Evolutionary conservation across 2,329 filamentous ascomycete species (phyloP), one percentile per base, ranked within the genome.

Genomic region (Aphanocladium album): DNA sequence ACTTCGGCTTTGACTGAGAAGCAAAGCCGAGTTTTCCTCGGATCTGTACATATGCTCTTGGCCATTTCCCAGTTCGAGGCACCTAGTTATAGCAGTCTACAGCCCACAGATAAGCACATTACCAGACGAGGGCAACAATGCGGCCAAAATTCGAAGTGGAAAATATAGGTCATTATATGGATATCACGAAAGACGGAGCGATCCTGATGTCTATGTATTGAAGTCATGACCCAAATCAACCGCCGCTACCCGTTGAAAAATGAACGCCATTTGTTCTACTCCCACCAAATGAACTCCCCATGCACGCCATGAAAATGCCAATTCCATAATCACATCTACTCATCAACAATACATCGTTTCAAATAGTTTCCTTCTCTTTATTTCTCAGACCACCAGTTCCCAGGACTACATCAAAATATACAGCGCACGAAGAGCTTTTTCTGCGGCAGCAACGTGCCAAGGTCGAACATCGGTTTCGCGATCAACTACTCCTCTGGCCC

Each of bases 361-460:
- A 8, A 17, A 14, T 14, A 7, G 19, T 2, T 25, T 3, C 54
- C 53, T 35, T 45, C 12, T 33, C 25, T 33, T 56, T 46, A 39
- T 17, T 14, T 2, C 6, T 1, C 14, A n/a, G n/a, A 1, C 14
- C 1, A 6, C 7, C 14, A 30, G 2, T 16, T 54, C 7, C 25
- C 33, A 4, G 4, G 19, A 21, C 41, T 33, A 90, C 80, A 88
- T 82, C 67, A 87, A 73, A 68, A 84, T 76, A 71, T 86, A 85
- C 69, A 93, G 72, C 21, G 82, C 87, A 70, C 83, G 79, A 4
- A 86, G 85, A 2, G 83, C 88, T 73, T 88, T 88, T 72, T 89
- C 82, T 2, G 86, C 89, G 19, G 84, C 87, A 14, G 85, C 87
- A 62, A 93, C 77, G 77, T 93, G 90, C 88, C 90, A 91, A 19